A percentile compares a stretch with the other conserved stretches of the same genome.
These are phyloP conservation scores for Lithospermum erythrorhizon DNA, from an alignment of 257 asterid species.

Conservation along the genomic window DNA sequence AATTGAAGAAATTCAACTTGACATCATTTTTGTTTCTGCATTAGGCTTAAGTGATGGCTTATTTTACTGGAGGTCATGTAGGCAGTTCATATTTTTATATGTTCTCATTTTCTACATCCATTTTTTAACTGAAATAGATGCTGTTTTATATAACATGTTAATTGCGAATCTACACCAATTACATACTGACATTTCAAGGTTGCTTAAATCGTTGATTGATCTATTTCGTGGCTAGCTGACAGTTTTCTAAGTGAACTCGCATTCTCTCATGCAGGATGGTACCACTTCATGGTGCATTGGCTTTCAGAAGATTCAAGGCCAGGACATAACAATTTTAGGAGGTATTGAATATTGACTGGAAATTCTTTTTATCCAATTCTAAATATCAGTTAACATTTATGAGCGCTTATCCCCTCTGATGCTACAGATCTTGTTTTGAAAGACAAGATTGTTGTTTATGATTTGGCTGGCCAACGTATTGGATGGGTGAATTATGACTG, in stretches of 20 bases:
- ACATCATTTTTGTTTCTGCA: neutral
- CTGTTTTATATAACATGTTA: no score
- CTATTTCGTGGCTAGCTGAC: neutral
- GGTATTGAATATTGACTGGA: constrained; percentile 30
- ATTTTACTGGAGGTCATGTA: neutral
- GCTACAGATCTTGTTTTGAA: constrained; percentile 77
- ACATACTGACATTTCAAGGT: neutral
- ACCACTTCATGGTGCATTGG: constrained; percentile 98
- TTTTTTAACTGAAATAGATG: no score
- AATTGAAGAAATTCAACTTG: neutral
- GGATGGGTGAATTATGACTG: constrained; percentile 94
- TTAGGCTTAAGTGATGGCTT: neutral
- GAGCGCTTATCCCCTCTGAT: neutral
- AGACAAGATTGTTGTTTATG: constrained; percentile 84
- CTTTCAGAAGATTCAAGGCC: constrained; percentile 69
- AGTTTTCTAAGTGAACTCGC: constrained; percentile 1
- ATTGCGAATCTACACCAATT: neutral
- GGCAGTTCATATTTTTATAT: neutral
- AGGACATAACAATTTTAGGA: constrained; percentile 81
- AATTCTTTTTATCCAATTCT: neutral
- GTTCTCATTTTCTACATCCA: no score
- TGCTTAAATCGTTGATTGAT: neutral
- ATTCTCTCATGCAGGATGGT: constrained; percentile 48
- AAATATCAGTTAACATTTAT: neutral
- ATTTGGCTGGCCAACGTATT: constrained; percentile 63